phyloP scores from a whole-genome alignment of 2,329 filamentous ascomycete genomes.

The Cladorrhinum sp. region DNA sequence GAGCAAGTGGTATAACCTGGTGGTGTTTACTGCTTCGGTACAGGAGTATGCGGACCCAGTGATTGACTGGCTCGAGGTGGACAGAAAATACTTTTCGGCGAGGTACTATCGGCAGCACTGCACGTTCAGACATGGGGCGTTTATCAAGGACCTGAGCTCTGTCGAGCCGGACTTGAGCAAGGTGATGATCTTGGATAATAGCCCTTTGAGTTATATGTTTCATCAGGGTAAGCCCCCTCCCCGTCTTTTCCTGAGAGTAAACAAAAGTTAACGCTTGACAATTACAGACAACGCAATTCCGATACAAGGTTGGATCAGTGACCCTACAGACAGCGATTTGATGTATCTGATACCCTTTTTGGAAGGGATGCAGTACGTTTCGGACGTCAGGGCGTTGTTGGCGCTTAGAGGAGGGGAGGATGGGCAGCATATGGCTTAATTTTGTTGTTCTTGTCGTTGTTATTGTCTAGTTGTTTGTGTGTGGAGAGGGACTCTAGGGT shows the following conservation, averaged over 20 bases:
- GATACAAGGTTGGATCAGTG: constrained; percentile 98
- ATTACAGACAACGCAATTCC: constrained; percentile 90
- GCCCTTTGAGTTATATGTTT: constrained; percentile 96
- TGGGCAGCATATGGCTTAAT: constrained; percentile 54
- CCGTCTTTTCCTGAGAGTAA: neutral
- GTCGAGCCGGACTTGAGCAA: constrained; percentile 96
- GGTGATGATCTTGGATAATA: constrained; percentile 99
- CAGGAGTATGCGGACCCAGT: constrained; percentile 98
- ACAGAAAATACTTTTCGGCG: constrained; percentile 92
- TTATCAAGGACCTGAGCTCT: constrained; percentile 95
- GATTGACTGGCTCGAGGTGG: constrained; percentile 96
- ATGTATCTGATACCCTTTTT: constrained; percentile 88
- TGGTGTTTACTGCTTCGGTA: constrained; percentile 94
- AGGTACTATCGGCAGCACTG: constrained; percentile 97
- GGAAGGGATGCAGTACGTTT: constrained; percentile 93
- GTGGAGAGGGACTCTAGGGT: neutral
- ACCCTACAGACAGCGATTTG: constrained; percentile 94
- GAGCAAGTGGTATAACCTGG: constrained; percentile 94
- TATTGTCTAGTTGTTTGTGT: neutral
- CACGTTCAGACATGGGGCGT: constrained; percentile 90
- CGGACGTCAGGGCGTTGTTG: constrained; percentile 87
- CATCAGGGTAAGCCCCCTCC: constrained; percentile 72
- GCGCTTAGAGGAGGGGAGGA: constrained; percentile 85
- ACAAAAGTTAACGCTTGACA: constrained; percentile 16
- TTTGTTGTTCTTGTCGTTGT: neutral